Percentiles rank a stretch among this genome's conserved stretches.
Evolutionary conservation across 495 filamentous ascomycete genomes (phyloP).

Genomic region (Talaromyces ruber): DNA sequence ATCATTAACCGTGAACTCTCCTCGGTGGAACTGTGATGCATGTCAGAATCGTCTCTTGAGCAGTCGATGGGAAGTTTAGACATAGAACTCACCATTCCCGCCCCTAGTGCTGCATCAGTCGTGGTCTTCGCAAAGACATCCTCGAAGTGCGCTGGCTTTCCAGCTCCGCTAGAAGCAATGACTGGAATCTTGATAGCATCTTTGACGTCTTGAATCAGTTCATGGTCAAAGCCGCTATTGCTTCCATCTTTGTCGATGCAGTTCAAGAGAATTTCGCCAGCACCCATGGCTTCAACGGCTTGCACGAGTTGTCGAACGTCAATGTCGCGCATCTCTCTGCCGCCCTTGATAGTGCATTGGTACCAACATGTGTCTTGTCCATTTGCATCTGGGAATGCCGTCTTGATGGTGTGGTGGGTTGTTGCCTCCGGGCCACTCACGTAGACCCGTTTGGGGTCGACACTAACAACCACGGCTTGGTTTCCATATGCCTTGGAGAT

Average conservation of each 20-base stretch:
- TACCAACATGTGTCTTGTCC: constrained; percentile 92
- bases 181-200: constrained; percentile 78
- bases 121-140: constrained; percentile 82
- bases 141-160: constrained; percentile 78
- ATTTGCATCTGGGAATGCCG: constrained; percentile 56
- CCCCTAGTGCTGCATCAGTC: constrained; percentile 88
- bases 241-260: constrained; percentile 97
- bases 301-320: constrained; percentile 79
- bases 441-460: constrained; percentile 88
- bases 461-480: constrained; percentile 92
- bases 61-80: background rate
- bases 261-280: constrained; percentile 90
- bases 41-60: constrained; percentile 11
- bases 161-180: constrained; percentile 90
- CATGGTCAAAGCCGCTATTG: constrained; percentile 90
- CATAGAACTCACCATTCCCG: constrained; percentile 69
- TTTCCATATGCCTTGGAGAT: constrained; percentile 92
- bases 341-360: constrained; percentile 93
- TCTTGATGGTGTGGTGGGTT: constrained; percentile 67
- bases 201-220: constrained; percentile 85
- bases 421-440: constrained; percentile 66
- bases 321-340: constrained; percentile 80
- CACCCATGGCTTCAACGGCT: constrained; percentile 93
- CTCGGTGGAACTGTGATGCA: constrained; percentile 67
- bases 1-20: constrained; percentile 87